Evolutionary conservation across 1,284 basidiomycete genomes (phyloP), one percentile per base, ranked within the genome.

Genomic region (Ceratorhiza oryzae-sativae): DNA sequence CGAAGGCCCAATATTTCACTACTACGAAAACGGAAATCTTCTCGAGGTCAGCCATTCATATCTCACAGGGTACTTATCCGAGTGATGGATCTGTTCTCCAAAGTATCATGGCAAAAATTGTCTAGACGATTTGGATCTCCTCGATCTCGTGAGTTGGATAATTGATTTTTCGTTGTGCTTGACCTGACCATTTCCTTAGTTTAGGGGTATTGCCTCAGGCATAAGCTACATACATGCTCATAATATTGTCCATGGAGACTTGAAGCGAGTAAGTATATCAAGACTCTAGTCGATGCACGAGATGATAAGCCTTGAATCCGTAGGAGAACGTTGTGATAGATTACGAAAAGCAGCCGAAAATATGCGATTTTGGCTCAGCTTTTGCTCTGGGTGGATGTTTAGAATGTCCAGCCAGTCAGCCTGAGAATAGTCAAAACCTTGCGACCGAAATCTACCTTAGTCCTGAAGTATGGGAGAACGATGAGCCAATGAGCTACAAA

Each of bases 351-450:
- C 51, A 18, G 3, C 27, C 51, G 34, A 55, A 34, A 18, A 55
- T 55, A 30, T 55, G 51, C n/a, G 51, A 55, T 32, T 55, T 55
- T 34, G 51, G 51, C 10, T 55, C 51, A 30, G 23, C 30, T 30
- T 30, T 32, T 32, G 51, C 27, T 6, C 13, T 55, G n/a, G 51
- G 18, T 12, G 51, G 30, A 32, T 55, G 51, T 32, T 32, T 18
- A 6, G 51, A 32, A 20, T 55, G 51, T 15, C 27, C 27, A 15
- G 51, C 51, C 23, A 8, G 51, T 18, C 27, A 25, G 13, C 30
- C 51, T 30, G 51, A 55, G 18, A 30, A 55, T 34, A 32, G 13
- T 18, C 51, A 32, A 34, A 15, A 8, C 27, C 51, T 55, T 15
- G 51, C 51, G 25, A 55, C 51, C 10, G 10, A 55, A 5, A 55